These are phyloP conservation scores for Xanthoceras sorbifolium DNA, from an alignment of 345 rosid genomes.

Conservation along the genomic window DNA sequence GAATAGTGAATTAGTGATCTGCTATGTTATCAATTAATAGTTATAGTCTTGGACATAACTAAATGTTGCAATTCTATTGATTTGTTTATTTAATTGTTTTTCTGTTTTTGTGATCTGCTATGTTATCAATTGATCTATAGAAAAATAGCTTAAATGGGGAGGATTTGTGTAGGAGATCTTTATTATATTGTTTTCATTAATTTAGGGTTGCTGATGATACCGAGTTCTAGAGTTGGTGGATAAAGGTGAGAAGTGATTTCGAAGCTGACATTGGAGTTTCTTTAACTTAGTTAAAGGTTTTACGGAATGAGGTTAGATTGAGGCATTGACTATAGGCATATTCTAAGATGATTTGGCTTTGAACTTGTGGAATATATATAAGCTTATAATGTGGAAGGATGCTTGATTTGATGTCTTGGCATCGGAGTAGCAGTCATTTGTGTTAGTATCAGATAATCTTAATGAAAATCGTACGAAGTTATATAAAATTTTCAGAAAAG, in stretches of 20 bases:
- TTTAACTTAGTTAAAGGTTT: background rate
- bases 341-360: background rate
- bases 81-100: background rate
- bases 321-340: background rate
- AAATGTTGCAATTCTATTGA: background rate
- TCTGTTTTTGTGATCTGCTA: background rate
- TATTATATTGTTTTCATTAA: background rate
- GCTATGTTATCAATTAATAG: too few species aligned
- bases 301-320: background rate
- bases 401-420: background rate
- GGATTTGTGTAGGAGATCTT: background rate
- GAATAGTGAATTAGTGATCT: background rate
- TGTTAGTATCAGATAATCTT: background rate
- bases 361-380: background rate
- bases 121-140: background rate
- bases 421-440: background rate
- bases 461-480: too few species aligned
- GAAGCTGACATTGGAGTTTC: background rate
- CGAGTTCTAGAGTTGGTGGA: background rate
- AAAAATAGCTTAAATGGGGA: background rate
- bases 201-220: background rate
- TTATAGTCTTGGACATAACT: background rate
- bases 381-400: background rate
- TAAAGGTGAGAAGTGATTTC: background rate
- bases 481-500: background rate